Evolutionary conservation across 768 basidiomycete species (phyloP).

Genomic region (Bullera alba): DNA sequence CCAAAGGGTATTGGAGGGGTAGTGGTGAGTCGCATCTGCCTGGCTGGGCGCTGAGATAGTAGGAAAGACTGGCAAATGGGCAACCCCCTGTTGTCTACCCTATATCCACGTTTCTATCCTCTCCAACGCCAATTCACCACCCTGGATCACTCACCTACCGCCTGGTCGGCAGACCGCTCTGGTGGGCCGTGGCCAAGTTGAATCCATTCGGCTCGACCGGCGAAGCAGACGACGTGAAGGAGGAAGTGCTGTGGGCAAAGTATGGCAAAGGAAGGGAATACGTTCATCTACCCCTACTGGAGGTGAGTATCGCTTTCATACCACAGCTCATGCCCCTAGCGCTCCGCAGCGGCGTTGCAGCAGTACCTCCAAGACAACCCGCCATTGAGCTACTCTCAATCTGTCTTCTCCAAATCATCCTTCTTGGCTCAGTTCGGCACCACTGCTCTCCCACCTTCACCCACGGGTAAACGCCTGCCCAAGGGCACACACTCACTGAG

Average conservation of each 20-base stretch:
- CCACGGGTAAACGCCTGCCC: conserved; percentile 29
- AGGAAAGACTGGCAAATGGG: conserved; percentile 21
- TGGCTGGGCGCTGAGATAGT: not conserved
- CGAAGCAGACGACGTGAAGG: conserved; percentile 19
- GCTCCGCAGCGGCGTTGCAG: conserved; percentile 29
- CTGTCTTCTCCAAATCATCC: conserved; percentile 17
- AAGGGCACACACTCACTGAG: conserved; percentile 49
- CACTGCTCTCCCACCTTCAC: conserved; percentile 18
- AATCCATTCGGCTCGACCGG: conserved; percentile 33
- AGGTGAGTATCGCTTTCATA: conserved; percentile 26
- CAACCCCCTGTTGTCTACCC: conserved; percentile 28
- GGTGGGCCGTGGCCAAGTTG: conserved; percentile 43
- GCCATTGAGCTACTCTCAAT: conserved; percentile 23
- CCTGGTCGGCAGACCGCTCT: conserved; percentile 41
- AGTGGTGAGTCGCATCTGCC: conserved; percentile 24
- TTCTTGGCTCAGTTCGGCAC: conserved; percentile 22
- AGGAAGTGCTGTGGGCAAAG: conserved; percentile 35
- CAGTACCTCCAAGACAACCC: conserved; percentile 24
- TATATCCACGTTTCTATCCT: conserved; percentile 27
- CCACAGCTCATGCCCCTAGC: conserved; percentile 16
- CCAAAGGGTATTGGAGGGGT: conserved; percentile 44
- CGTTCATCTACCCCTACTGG: conserved; percentile 40
- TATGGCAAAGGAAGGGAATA: conserved; percentile 33
- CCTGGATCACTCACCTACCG: conserved; percentile 28
- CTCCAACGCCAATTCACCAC: conserved; percentile 29